These are phyloP conservation scores for Exophiala calicioides DNA, from an alignment of 2,329 filamentous ascomycete species.

Conservation along the genomic window DNA sequence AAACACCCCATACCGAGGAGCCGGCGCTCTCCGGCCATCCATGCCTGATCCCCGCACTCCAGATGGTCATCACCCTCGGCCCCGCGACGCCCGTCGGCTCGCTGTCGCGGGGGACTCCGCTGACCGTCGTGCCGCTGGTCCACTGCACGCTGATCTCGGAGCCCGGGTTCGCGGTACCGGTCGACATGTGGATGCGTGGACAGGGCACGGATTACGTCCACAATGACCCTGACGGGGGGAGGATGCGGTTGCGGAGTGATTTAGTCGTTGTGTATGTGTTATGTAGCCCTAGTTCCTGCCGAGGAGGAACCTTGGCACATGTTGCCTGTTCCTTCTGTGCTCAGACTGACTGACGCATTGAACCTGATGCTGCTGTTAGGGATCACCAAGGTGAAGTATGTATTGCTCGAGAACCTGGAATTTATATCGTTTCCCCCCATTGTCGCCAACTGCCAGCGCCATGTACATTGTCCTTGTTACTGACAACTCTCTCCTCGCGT, in stretches of 20 bases:
- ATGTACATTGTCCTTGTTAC: background rate
- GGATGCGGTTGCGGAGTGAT: constrained; percentile 44
- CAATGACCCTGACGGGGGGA: constrained; percentile 42
- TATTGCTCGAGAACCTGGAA: no score
- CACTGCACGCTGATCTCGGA: constrained; percentile 41
- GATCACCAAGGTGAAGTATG: constrained; percentile 38
- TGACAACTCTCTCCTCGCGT: background rate
- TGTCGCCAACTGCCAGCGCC: background rate
- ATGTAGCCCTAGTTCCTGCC: no score
- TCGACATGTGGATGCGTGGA: constrained; percentile 42
- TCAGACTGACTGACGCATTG: no score
- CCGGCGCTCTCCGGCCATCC: constrained; percentile 45
- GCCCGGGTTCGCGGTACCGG: constrained; percentile 37
- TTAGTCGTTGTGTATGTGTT: constrained; percentile 41
- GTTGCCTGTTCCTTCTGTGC: no score
- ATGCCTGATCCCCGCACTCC: constrained; percentile 43
- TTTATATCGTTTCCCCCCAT: no score
- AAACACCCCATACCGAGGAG: no score
- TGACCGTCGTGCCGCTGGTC: constrained; percentile 44
- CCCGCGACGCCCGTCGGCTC: constrained; percentile 30
- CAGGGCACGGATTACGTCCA: constrained; percentile 47
- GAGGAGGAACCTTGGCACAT: background rate
- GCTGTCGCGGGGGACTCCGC: constrained; percentile 37
- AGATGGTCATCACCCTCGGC: constrained; percentile 36
- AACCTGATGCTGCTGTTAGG: constrained; percentile 31